Conservation (phyloP, 305 asterid genomes). For the Fraxinus dipetala region DNA sequence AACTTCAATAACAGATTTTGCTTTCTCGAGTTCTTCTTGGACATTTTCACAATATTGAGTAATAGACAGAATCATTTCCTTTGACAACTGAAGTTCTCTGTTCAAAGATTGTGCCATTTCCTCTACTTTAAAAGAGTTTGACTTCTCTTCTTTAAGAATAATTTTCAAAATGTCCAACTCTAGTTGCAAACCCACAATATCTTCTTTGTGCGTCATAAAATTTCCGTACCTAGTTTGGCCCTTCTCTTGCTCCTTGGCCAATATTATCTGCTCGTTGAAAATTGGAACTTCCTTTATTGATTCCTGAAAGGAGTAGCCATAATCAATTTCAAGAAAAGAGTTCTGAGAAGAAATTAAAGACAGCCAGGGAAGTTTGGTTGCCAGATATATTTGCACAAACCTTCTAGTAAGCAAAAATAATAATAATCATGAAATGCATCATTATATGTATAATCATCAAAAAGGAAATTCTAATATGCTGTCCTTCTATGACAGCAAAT, state of each 20-base stretch:
- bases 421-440: not conserved
- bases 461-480: not conserved
- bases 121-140: constrained; percentile 45
- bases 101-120: constrained; percentile 45
- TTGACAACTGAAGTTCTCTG: constrained; percentile 57
- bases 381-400: not conserved
- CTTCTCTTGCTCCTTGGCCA: constrained; percentile 31
- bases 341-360: not conserved
- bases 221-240: constrained; percentile 31
- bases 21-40: constrained; percentile 59
- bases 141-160: constrained; percentile 78
- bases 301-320: constrained; percentile 48
- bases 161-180: constrained; percentile 81
- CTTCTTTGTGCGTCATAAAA: constrained; percentile 42
- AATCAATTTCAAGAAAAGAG: constrained; percentile 17
- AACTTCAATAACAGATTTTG: constrained; percentile 71
- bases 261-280: constrained; percentile 32
- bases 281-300: constrained; percentile 61
- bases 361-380: not conserved
- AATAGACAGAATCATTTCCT: constrained; percentile 40
- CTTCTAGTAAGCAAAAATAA: not conserved
- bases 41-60: constrained; percentile 50
- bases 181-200: constrained; percentile 69
- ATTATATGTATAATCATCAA: not conserved
- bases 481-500: not conserved